Percentiles rank a stretch among this genome's conserved stretches.
Conservation (phyloP, 176 grass and related monocot species). For the Hyparrhenia diplandra region DNA sequence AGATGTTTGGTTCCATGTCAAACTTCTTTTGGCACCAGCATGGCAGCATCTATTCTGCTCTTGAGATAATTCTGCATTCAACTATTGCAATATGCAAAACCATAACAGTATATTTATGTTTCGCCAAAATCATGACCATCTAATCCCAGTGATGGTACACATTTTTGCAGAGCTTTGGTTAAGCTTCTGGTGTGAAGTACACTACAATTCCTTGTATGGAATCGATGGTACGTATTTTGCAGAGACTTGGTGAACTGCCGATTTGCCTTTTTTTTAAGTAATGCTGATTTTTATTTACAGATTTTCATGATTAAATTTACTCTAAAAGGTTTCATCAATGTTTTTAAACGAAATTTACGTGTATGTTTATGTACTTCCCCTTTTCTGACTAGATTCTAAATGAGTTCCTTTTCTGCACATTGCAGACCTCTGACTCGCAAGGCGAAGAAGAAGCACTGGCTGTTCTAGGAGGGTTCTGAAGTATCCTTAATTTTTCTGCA, state of each 20-base stretch:
- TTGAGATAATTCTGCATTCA: neutral
- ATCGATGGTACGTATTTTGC: conserved; percentile 53
- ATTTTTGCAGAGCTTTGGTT: conserved; percentile 80
- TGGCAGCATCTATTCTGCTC: neutral
- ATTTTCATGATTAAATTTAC: neutral
- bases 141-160: conserved; percentile 15
- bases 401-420: neutral
- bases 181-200: conserved; percentile 98
- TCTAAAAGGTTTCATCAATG: neutral
- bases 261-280: too few species aligned
- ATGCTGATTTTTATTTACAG: neutral
- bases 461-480: conserved; percentile 43
- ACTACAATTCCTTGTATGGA: conserved; percentile 96
- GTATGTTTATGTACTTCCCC: neutral
- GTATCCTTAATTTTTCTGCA: neutral
- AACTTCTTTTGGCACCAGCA: neutral
- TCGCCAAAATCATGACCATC: neutral
- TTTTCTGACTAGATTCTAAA: neutral
- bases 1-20: neutral
- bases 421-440: conserved; percentile 75
- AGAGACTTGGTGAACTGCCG: neutral
- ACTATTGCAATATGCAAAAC: neutral
- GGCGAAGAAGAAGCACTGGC: conserved; percentile 84
- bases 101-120: neutral
- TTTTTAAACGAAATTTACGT: neutral